These are phyloP conservation scores for Macrotyloma uniflorum DNA, from an alignment of 306 rosid genomes.

Conservation along the genomic window DNA sequence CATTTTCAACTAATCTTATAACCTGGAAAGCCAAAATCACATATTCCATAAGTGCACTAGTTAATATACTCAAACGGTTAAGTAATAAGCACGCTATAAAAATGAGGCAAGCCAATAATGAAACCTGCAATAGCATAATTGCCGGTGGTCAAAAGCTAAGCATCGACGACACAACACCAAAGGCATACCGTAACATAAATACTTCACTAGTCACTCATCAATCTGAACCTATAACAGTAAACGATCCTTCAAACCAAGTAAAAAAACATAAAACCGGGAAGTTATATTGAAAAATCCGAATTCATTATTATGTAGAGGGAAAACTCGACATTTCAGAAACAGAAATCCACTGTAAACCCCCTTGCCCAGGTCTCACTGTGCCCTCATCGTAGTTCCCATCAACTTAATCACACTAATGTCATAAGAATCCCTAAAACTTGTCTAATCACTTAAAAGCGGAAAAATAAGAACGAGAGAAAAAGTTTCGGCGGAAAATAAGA, in stretches of 20 bases:
- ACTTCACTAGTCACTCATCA: neutral
- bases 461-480: neutral
- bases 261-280: neutral
- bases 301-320: neutral
- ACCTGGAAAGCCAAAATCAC: conserved; percentile 59
- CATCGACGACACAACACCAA: neutral
- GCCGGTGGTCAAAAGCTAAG: neutral
- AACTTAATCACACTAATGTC: neutral
- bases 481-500: neutral
- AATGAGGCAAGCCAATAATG: neutral
- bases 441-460: neutral
- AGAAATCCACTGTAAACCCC: neutral
- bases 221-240: neutral
- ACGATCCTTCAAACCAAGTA: neutral
- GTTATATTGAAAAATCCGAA: neutral
- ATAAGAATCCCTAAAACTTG: neutral
- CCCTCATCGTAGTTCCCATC: neutral
- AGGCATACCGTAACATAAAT: neutral
- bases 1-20: conserved; percentile 39
- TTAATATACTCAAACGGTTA: neutral
- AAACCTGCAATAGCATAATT: neutral
- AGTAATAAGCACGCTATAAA: neutral
- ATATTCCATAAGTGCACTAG: conserved; percentile 16
- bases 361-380: neutral
- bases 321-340: neutral